These are phyloP conservation scores for Helianthus tuberosus DNA, from an alignment of 129 eudicot genomes.

Conservation along the genomic window DNA sequence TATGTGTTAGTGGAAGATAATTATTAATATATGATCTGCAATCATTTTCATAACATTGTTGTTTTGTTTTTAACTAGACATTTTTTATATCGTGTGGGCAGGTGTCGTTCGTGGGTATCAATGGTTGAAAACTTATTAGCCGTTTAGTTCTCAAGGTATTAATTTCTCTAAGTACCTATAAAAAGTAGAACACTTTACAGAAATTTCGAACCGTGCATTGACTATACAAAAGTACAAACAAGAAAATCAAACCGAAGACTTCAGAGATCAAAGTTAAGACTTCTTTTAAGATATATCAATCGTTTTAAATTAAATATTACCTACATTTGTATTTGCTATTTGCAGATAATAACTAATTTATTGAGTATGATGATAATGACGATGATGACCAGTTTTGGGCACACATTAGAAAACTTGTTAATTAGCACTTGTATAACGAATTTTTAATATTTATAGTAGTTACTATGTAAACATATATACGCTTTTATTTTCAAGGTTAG, in stretches of 20 bases:
- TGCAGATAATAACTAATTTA: not conserved
- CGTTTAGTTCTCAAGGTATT: conserved; percentile 42
- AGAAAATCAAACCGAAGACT: not conserved
- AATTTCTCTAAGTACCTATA: conserved; percentile 26
- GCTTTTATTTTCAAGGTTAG: too few relatives aligned
- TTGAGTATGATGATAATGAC: too few relatives aligned
- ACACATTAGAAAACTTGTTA: too few relatives aligned
- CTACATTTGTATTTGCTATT: not conserved
- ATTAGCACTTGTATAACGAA: too few relatives aligned
- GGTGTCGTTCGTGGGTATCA: conserved; percentile 25
- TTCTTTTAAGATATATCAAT: not conserved
- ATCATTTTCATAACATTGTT: conserved; percentile 27
- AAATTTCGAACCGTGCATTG: conserved; percentile 26
- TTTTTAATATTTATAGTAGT: too few relatives aligned
- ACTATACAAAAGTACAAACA: conserved; percentile 12
- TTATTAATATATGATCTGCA: conserved; percentile 29
- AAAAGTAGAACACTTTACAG: conserved; percentile 30
- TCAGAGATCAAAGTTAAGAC: not conserved
- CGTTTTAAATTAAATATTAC: not conserved
- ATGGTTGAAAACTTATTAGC: conserved; percentile 33
- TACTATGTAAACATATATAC: too few relatives aligned
- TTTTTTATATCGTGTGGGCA: conserved; percentile 14
- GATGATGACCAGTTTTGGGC: too few relatives aligned
- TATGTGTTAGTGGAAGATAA: conserved; percentile 33
- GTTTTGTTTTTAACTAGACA: conserved; percentile 15